Conservation (phyloP, 768 basidiomycete species). For the Lactarius hatsudake region DNA sequence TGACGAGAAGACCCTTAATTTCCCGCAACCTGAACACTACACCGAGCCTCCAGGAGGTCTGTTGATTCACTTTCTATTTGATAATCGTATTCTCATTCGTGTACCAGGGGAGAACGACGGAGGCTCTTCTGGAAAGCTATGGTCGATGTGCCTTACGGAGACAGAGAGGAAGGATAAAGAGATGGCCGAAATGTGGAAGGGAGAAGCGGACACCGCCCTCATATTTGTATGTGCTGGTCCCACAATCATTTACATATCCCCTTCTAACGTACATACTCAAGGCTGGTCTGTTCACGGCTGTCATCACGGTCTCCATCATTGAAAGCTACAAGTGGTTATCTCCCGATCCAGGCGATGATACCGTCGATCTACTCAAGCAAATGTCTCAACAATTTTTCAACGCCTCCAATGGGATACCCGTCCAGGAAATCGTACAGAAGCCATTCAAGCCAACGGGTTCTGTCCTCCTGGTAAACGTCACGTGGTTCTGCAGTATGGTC, state of each 20-base stretch:
- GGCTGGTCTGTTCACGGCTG: conserved; percentile 23
- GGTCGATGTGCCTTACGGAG: conserved; percentile 14
- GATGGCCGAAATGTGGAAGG: conserved; percentile 9
- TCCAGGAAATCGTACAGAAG: no score
- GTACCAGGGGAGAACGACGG: conserved; percentile 2
- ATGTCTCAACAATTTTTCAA: background rate
- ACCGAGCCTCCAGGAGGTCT: background rate
- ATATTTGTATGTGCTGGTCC: conserved; percentile 12
- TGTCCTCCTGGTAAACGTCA: background rate
- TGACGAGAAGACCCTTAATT: no score
- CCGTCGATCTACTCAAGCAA: background rate
- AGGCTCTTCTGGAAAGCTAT: conserved; percentile 1
- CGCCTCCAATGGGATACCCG: background rate
- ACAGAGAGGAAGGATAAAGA: conserved; percentile 7
- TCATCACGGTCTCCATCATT: conserved; percentile 16
- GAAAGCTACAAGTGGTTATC: conserved; percentile 18
- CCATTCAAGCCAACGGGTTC: background rate
- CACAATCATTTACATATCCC: background rate
- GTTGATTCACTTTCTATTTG: background rate
- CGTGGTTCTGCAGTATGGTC: conserved; percentile 9
- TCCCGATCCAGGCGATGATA: conserved; percentile 2
- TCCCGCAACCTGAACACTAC: background rate
- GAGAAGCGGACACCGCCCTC: conserved; percentile 7
- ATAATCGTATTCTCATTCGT: background rate
- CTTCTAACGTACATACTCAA: background rate